A percentile compares a stretch with the other conserved stretches of the same genome.
These are phyloP conservation scores for Neospermospora avenae DNA, from an alignment of 2,329 filamentous ascomycete genomes.

Conservation along the genomic window DNA sequence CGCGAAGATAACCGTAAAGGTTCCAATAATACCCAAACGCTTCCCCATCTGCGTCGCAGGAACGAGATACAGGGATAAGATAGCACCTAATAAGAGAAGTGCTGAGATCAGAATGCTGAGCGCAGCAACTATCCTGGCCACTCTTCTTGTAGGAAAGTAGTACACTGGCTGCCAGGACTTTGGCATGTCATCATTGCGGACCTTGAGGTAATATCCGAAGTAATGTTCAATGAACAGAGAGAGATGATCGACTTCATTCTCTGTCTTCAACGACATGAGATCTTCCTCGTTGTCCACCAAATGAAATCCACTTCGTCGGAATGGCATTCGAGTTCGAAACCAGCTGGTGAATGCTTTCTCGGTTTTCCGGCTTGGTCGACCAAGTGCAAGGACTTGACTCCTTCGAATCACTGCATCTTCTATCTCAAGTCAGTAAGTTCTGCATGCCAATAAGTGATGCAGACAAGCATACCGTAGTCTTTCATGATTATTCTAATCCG, in stretches of 20 bases:
- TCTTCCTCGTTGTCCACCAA: background rate
- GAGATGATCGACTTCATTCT: constrained; percentile 4
- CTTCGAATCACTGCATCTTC: constrained; percentile 8
- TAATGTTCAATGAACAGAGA: constrained; percentile 3
- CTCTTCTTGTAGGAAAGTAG: background rate
- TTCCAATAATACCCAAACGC: constrained; percentile 10
- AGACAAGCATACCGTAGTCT: constrained; percentile 2
- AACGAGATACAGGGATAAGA: constrained; percentile 14
- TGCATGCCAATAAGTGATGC: no score
- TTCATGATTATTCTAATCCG: constrained; percentile 3
- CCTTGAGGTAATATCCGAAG: constrained; percentile 3
- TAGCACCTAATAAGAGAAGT: constrained; percentile 14
- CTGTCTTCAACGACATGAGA: background rate
- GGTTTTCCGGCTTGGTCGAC: background rate
- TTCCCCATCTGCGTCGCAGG: background rate
- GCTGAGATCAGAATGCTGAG: constrained; percentile 11
- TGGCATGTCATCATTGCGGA: background rate
- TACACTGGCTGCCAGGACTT: constrained; percentile 8
- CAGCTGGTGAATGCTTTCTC: background rate
- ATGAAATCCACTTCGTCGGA: constrained; percentile 1
- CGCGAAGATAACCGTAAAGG: constrained; percentile 18
- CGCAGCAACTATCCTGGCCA: background rate
- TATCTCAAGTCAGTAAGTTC: background rate
- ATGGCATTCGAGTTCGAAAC: background rate
- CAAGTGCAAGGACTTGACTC: constrained; percentile 1